These are phyloP conservation scores for Pyracantha coccinea DNA, from an alignment of 331 rosid genomes.

Conservation along the genomic window DNA sequence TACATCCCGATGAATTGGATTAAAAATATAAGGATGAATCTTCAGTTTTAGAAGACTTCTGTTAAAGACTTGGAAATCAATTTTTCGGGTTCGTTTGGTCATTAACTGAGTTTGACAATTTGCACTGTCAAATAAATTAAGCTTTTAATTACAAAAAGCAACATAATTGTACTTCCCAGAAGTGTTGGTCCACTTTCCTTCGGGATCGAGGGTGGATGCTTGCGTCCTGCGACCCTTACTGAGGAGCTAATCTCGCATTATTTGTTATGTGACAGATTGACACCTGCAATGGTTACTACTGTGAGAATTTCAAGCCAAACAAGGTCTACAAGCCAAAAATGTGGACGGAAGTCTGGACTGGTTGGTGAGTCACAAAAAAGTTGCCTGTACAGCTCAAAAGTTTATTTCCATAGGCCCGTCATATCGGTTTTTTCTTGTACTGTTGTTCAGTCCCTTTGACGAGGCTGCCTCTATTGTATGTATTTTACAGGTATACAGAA, in stretches of 20 bases:
- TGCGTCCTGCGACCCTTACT: too few relatives aligned
- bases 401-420: neutral
- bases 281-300: slow-evolving; percentile 90
- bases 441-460: neutral
- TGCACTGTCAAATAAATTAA: neutral
- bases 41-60: too few relatives aligned
- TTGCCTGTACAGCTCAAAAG: neutral
- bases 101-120: neutral
- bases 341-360: slow-evolving; percentile 97
- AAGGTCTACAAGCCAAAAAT: slow-evolving; percentile 68
- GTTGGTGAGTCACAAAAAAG: slow-evolving; percentile 56
- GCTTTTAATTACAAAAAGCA: neutral
- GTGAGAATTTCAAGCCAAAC: slow-evolving; percentile 81
- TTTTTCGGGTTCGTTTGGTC: neutral
- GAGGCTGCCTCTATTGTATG: neutral
- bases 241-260: too few relatives aligned
- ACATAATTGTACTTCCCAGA: neutral
- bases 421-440: neutral
- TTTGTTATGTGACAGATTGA: slow-evolving; percentile 49
- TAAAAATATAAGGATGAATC: too few relatives aligned
- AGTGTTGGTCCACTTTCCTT: too few relatives aligned
- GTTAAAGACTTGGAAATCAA: neutral
- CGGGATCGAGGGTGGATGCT: too few relatives aligned
- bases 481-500: slow-evolving; percentile 61
- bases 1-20: too few relatives aligned